Evolutionary conservation across 106 monocot genomes (phyloP).

Genomic region (Allium sativum): DNA sequence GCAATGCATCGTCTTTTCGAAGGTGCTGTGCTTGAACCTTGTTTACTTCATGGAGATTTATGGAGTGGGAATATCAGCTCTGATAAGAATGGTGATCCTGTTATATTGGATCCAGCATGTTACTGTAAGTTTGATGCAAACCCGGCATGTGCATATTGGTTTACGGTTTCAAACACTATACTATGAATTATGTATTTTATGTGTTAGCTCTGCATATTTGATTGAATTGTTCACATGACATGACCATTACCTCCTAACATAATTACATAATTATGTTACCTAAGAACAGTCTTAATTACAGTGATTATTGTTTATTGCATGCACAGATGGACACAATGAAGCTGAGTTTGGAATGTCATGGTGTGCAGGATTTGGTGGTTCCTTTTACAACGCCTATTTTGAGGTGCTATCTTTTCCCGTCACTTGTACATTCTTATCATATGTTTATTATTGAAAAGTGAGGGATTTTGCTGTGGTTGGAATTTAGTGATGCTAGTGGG

Average conservation of each 20-base stretch:
- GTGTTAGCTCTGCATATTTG: too few relatives aligned
- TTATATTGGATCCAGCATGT: constrained; percentile 94
- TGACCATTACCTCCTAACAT: not conserved
- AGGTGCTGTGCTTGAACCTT: constrained; percentile 60
- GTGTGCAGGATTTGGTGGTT: constrained; percentile 97
- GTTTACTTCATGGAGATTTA: constrained; percentile 91
- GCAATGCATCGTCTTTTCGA: constrained; percentile 75
- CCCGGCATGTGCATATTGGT: not conserved
- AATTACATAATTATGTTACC: too few relatives aligned
- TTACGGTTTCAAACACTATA: too few relatives aligned
- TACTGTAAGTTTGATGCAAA: constrained; percentile 53
- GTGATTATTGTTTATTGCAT: not conserved
- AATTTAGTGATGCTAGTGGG: too few relatives aligned
- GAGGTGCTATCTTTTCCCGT: constrained; percentile 39
- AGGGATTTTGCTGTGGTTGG: too few relatives aligned
- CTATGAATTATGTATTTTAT: too few relatives aligned
- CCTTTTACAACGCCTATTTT: constrained; percentile 84
- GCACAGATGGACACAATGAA: constrained; percentile 94
- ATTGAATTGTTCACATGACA: not conserved
- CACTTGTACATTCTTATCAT: not conserved
- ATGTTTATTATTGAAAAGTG: too few relatives aligned
- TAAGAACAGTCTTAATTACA: not conserved
- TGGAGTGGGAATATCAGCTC: constrained; percentile 96
- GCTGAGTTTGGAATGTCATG: constrained; percentile 99
- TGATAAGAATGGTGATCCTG: constrained; percentile 85